Base-by-base conservation (phyloP, 2,329 filamentous ascomycete species). In the Alternaria sp. region DNA sequence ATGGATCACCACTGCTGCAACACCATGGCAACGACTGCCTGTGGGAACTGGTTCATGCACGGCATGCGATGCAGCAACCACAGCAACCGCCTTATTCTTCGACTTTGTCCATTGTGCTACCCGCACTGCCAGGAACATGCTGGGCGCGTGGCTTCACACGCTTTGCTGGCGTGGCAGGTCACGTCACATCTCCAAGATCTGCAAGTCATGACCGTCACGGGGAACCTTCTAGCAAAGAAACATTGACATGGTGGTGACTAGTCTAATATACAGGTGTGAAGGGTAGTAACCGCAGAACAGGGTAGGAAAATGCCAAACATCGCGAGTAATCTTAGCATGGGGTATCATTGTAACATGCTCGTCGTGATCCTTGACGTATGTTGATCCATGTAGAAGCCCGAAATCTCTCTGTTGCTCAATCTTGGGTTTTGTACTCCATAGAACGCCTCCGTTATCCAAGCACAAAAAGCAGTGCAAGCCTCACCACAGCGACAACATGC, bases 271-370 rank as follows among this genome's bases (percentile, higher is more conserved):
- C 61, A 63, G 44, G 23, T 21, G 32, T 36, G 45, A 55, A 56
- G 43, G 23, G 46, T 45, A 63, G 56, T 51, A 40, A 30, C 15
- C 44, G 21, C 56, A 55, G 43, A 51, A 43, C 26, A 54, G 43
- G 44, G 47, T 40, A 46, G 43, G 32, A 50, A 30, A 59, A 50
- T 47, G 57, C 51, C 60, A 45, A 62, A 62, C 36, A 51, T 55
- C 19, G 60, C 36, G 56, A 60, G 57, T 43, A 60, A 58, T 62
- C 54, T 50, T 58, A 62, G 62, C 62, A 62, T 55, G 54, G 54
- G 62, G 61, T 63, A 63, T 63, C 61, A 63, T 63, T 59, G 61
- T 60, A 60, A 63, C 61, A 63, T 60, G 57, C 61, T 56, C 61
- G 50, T 62, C 60, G 56, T 62, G 60, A 52, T 59, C 56, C 56